phyloP scores from a whole-genome alignment of 1,139 yeast species.

The Hansenula lynferdii region DNA sequence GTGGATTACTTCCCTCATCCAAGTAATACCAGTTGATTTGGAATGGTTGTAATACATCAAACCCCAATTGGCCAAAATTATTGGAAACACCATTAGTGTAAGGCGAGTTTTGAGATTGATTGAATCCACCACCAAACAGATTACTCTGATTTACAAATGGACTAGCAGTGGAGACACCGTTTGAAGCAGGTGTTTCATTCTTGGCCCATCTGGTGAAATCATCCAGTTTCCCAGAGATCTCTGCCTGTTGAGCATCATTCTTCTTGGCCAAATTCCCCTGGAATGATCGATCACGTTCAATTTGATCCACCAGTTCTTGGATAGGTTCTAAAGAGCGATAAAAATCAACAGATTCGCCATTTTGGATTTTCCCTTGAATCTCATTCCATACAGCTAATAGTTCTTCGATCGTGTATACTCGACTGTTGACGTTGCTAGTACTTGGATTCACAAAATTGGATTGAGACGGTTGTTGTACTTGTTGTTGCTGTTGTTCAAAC shows the following conservation, averaged over 20 bases:
- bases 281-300: conserved; percentile 31
- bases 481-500: conserved; percentile 5
- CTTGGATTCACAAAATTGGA: conserved; percentile 2
- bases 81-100: conserved; percentile 5
- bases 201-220: conserved; percentile 19
- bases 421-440: conserved; percentile 6
- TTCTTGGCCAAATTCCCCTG: conserved; percentile 5
- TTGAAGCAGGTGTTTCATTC: conserved; percentile 10
- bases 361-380: conserved; percentile 30
- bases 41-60: conserved; percentile 29
- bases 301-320: conserved; percentile 21
- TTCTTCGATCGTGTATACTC: conserved; percentile 43
- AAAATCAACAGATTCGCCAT: conserved; percentile 26
- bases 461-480: no score
- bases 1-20: conserved; percentile 66
- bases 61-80: conserved; percentile 6
- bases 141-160: conserved; percentile 4
- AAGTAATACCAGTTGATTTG: conserved; percentile 65
- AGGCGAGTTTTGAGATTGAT: conserved; percentile 6
- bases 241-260: conserved; percentile 7
- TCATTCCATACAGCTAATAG: conserved; percentile 49
- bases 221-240: conserved; percentile 13
- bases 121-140: conserved; percentile 3
- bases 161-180: conserved; percentile 4
- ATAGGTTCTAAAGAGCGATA: conserved; percentile 25